phyloP scores from a whole-genome alignment of 768 basidiomycete species.

The Boletus speciosus region DNA sequence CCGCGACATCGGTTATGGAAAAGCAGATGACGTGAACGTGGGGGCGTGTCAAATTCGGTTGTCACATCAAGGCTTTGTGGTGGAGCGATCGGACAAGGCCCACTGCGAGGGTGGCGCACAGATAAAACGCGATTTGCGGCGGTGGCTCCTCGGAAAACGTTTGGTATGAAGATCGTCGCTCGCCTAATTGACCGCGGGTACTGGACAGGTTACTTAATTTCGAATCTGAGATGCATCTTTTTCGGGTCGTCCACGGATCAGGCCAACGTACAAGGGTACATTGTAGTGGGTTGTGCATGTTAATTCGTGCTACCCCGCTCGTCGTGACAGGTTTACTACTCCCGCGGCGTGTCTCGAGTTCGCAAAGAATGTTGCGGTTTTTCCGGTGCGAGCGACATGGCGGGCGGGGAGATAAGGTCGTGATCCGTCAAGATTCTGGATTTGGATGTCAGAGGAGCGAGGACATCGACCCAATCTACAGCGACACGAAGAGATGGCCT shows the following conservation, averaged over 20 bases:
- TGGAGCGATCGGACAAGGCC: background rate
- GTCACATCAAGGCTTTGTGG: background rate
- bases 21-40: conserved; percentile 2
- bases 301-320: too few relatives aligned
- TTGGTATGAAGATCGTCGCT: conserved; percentile 23
- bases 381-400: background rate
- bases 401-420: conserved; percentile 30
- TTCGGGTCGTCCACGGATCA: conserved; percentile 29
- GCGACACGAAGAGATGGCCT: conserved; percentile 6
- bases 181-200: conserved; percentile 13
- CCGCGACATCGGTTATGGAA: conserved; percentile 17
- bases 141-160: background rate
- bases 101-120: conserved; percentile 4
- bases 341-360: conserved; percentile 26
- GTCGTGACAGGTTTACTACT: conserved; percentile 16
- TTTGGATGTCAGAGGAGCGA: conserved; percentile 1
- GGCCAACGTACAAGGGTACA: conserved; percentile 3
- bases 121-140: background rate
- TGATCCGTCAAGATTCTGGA: conserved; percentile 28
- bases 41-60: too few relatives aligned
- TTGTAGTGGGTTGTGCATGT: background rate
- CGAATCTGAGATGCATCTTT: conserved; percentile 21
- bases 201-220: background rate
- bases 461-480: conserved; percentile 13
- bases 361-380: conserved; percentile 15